These are phyloP conservation scores for Taphrina betulina DNA, from an alignment of 1,139 yeast species.

Conservation along the genomic window DNA sequence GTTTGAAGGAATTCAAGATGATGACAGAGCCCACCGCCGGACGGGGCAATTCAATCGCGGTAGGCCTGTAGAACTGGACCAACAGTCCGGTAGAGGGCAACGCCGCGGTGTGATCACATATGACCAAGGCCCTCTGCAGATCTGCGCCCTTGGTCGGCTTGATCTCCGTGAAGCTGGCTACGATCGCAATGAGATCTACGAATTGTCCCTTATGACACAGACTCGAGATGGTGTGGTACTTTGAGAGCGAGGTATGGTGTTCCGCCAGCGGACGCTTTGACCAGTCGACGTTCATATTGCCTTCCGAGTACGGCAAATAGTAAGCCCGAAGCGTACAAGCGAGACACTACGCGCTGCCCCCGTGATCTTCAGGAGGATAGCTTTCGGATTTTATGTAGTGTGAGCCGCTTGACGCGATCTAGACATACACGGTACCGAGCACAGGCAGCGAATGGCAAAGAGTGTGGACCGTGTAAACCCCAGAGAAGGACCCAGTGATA, in stretches of 20 bases:
- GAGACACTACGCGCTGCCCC: too few relatives aligned
- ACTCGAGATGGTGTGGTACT: background rate
- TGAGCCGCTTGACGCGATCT: too few relatives aligned
- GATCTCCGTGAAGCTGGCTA: slow-evolving; percentile 19
- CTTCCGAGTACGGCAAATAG: too few relatives aligned
- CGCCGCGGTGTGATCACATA: slow-evolving; percentile 30
- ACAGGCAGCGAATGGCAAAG: too few relatives aligned
- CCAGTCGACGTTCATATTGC: too few relatives aligned
- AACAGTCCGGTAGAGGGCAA: slow-evolving; percentile 14
- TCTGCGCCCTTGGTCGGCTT: slow-evolving; percentile 15
- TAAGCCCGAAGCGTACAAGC: too few relatives aligned
- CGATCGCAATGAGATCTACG: slow-evolving; percentile 7
- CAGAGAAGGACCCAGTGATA: too few relatives aligned
- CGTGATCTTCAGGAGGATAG: too few relatives aligned
- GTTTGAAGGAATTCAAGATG: slow-evolving; percentile 24
- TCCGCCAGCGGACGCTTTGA: slow-evolving; percentile 3
- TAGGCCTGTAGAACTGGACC: slow-evolving; percentile 29
- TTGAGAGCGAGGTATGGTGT: slow-evolving; percentile 2
- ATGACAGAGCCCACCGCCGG: slow-evolving; percentile 21
- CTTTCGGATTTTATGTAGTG: too few relatives aligned
- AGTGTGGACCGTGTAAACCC: too few relatives aligned
- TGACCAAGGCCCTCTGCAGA: slow-evolving; percentile 12
- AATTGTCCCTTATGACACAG: background rate
- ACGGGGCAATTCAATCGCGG: slow-evolving; percentile 17
- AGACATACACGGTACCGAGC: too few relatives aligned